These are phyloP conservation scores for Gracilaria domingensis DNA, from an alignment of 23 red algal genomes.

Conservation along the genomic window DNA sequence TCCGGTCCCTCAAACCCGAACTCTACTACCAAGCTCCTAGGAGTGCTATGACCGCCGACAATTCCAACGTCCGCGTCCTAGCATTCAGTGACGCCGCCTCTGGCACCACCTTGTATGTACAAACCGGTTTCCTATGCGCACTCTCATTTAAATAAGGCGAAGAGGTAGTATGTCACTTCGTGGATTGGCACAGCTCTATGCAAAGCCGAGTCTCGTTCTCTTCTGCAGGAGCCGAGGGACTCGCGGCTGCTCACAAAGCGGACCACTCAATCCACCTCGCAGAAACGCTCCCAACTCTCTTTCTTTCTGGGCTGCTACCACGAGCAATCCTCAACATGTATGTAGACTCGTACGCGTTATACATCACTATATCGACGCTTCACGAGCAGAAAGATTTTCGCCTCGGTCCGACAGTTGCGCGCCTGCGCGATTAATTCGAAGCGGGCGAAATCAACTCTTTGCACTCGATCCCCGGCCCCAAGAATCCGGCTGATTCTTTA, in stretches of 20 bases:
- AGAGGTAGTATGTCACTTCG: not conserved
- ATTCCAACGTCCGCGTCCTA: not conserved
- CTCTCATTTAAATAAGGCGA: not conserved
- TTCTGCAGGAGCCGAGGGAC: not conserved
- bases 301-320: not conserved
- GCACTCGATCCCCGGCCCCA: not conserved
- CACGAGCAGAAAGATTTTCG: slow-evolving; percentile 15
- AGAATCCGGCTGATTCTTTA: not conserved
- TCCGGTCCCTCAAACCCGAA: not conserved
- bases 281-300: not conserved
- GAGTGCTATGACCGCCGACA: not conserved
- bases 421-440: slow-evolving; percentile 12
- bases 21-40: not conserved
- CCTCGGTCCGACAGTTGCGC: not conserved
- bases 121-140: not conserved
- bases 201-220: not conserved
- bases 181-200: slow-evolving; percentile 12
- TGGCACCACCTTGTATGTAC: not conserved
- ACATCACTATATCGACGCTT: not conserved
- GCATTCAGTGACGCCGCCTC: not conserved
- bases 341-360: not conserved
- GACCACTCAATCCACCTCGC: not conserved
- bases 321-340: too few species aligned
- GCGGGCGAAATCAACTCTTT: not conserved
- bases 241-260: not conserved